Evolutionary conservation across 176 grass and related monocot genomes (phyloP).

Genomic region (Musa acuminata): DNA sequence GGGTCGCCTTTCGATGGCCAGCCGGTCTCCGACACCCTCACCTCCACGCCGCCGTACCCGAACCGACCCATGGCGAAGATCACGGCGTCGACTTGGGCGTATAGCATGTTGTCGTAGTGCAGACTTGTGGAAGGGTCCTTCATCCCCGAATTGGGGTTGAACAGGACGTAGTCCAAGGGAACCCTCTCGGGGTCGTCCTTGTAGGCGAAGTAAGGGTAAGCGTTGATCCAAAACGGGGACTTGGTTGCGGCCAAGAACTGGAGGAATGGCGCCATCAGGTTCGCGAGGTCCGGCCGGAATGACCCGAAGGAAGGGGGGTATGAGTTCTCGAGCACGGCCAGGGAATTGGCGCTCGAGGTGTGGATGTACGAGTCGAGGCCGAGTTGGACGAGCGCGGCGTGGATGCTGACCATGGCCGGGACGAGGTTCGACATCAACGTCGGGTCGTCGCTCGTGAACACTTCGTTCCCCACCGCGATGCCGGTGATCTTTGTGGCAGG

Average conservation of each 20-base stretch:
- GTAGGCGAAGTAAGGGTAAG: constrained; percentile 84
- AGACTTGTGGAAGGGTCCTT: constrained; percentile 69
- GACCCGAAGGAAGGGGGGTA: constrained; percentile 74
- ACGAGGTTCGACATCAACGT: constrained; percentile 59
- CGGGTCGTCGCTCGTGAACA: constrained; percentile 59
- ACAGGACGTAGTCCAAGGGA: constrained; percentile 56
- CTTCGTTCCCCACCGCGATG: constrained; percentile 77
- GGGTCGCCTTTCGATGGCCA: constrained; percentile 87
- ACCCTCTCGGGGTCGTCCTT: constrained; percentile 48
- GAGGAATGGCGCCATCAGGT: constrained; percentile 50
- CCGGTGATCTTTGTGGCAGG: constrained; percentile 71
- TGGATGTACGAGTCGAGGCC: constrained; percentile 57
- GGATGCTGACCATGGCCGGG: constrained; percentile 78
- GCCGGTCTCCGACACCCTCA: constrained; percentile 80
- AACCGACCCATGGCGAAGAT: constrained; percentile 51
- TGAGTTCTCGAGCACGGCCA: constrained; percentile 65
- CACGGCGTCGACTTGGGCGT: constrained; percentile 89
- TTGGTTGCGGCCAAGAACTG: constrained; percentile 51
- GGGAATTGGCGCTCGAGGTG: constrained; percentile 65
- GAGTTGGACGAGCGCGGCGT: constrained; percentile 50
- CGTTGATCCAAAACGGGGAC: constrained; percentile 77
- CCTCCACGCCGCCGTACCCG: constrained; percentile 46
- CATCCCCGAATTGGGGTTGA: constrained; percentile 42
- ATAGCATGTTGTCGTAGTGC: constrained; percentile 89
- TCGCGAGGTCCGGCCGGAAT: constrained; percentile 42